Conservation (phyloP, 768 basidiomycete genomes). For the Flagelloscypha sp. region DNA sequence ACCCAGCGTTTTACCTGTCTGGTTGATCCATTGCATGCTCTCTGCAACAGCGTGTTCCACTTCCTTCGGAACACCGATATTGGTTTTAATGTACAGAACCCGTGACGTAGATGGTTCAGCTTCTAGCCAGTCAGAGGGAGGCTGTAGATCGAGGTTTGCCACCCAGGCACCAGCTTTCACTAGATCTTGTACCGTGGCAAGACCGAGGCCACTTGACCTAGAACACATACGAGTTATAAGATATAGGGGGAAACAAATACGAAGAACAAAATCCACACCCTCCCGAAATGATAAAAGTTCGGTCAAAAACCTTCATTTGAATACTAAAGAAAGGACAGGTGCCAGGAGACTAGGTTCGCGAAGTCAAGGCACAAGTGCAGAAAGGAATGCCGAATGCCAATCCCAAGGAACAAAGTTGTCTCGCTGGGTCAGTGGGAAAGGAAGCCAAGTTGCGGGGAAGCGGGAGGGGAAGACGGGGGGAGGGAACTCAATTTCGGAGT, state of each 20-base stretch:
- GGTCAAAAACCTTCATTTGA: conserved; percentile 46
- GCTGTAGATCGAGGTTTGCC: conserved; percentile 44
- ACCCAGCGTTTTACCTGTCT: conserved; percentile 38
- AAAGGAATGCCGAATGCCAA: too few relatives aligned
- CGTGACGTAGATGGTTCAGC: conserved; percentile 9
- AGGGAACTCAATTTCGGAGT: too few relatives aligned
- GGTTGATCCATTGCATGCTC: conserved; percentile 31
- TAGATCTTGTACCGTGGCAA: conserved; percentile 42
- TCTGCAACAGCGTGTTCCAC: conserved; percentile 30
- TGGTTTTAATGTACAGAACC: conserved; percentile 32
- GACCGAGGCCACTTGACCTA: conserved; percentile 51
- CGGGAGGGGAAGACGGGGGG: too few relatives aligned
- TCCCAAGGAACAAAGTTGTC: too few relatives aligned
- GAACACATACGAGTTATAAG: background rate
- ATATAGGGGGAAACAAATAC: background rate
- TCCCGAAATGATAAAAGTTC: conserved; percentile 51
- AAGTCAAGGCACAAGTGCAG: too few relatives aligned
- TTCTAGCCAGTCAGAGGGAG: conserved; percentile 15
- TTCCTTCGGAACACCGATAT: conserved; percentile 30
- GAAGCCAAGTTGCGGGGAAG: too few relatives aligned
- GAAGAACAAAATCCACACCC: conserved; percentile 28
- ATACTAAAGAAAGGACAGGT: too few relatives aligned
- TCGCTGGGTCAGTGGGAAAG: too few relatives aligned
- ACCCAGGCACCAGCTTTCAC: conserved; percentile 35
- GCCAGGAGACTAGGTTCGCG: too few relatives aligned